Conservation (phyloP, 192 early-diverging fungal species). For the Lobosporangium transversale region DNA sequence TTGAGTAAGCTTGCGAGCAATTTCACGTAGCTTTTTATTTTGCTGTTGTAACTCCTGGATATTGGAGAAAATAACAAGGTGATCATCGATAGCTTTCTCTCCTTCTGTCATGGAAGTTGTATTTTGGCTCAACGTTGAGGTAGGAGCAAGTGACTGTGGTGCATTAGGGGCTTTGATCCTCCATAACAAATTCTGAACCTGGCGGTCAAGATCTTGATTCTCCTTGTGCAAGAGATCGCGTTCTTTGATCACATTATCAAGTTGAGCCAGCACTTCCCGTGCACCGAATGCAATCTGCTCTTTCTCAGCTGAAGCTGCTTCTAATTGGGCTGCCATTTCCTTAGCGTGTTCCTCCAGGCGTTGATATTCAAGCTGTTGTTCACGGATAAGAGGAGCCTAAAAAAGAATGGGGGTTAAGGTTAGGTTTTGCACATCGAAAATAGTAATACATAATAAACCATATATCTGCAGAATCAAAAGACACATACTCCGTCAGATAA, state of each 20-base stretch:
- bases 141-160: conserved; percentile 57
- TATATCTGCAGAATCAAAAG: background rate
- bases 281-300: conserved; percentile 36
- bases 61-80: conserved; percentile 63
- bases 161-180: conserved; percentile 59
- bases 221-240: conserved; percentile 64
- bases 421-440: background rate
- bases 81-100: conserved; percentile 64
- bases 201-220: conserved; percentile 63
- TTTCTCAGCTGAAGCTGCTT: conserved; percentile 50
- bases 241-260: conserved; percentile 57
- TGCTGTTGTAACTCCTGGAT: conserved; percentile 66
- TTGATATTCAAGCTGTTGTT: conserved; percentile 66
- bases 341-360: conserved; percentile 61
- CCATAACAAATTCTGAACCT: conserved; percentile 65
- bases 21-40: conserved; percentile 69
- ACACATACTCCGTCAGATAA: conserved; percentile 36
- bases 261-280: conserved; percentile 32
- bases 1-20: conserved; percentile 64
- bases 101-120: conserved; percentile 29
- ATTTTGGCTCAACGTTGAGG: conserved; percentile 22
- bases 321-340: conserved; percentile 60
- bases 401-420: background rate
- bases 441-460: background rate
- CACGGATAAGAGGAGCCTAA: conserved; percentile 66